A percentile compares a stretch with the other conserved stretches of the same genome.
These are phyloP conservation scores for Erysimum pusillum DNA, from an alignment of 441 rosid species.

Conservation along the genomic window DNA sequence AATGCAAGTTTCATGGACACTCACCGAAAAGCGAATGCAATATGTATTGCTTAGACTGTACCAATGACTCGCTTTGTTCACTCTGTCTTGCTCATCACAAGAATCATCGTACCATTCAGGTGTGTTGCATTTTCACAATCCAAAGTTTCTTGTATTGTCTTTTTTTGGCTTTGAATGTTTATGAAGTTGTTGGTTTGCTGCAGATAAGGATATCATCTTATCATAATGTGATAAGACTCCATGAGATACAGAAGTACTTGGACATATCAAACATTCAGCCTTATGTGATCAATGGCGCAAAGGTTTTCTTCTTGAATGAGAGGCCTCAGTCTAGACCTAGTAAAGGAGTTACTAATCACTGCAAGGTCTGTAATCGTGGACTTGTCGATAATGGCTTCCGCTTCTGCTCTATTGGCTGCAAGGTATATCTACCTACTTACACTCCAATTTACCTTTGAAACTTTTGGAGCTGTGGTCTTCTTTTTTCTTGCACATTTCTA, in stretches of 20 bases:
- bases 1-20: slow-evolving; percentile 85
- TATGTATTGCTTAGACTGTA: slow-evolving; percentile 91
- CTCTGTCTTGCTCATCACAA: slow-evolving; percentile 76
- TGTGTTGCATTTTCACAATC: slow-evolving; percentile 32
- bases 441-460: too few species aligned
- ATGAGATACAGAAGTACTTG: slow-evolving; percentile 83
- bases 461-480: background rate
- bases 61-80: slow-evolving; percentile 79
- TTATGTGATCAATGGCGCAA: slow-evolving; percentile 90
- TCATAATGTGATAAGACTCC: slow-evolving; percentile 92
- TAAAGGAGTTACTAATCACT: slow-evolving; percentile 91
- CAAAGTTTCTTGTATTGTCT: background rate
- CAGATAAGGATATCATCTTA: slow-evolving; percentile 97
- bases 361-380: slow-evolving; percentile 92
- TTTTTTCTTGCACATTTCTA: background rate
- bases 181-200: slow-evolving; percentile 9
- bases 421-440: slow-evolving; percentile 61
- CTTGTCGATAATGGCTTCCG: slow-evolving; percentile 86
- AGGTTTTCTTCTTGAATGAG: slow-evolving; percentile 90
- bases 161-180: background rate
- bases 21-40: slow-evolving; percentile 94
- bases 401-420: slow-evolving; percentile 98
- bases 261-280: slow-evolving; percentile 91
- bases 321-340: slow-evolving; percentile 95
- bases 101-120: slow-evolving; percentile 89